These are phyloP conservation scores for Juglanconis oblonga DNA, from an alignment of 2,329 filamentous ascomycete species.

Conservation along the genomic window DNA sequence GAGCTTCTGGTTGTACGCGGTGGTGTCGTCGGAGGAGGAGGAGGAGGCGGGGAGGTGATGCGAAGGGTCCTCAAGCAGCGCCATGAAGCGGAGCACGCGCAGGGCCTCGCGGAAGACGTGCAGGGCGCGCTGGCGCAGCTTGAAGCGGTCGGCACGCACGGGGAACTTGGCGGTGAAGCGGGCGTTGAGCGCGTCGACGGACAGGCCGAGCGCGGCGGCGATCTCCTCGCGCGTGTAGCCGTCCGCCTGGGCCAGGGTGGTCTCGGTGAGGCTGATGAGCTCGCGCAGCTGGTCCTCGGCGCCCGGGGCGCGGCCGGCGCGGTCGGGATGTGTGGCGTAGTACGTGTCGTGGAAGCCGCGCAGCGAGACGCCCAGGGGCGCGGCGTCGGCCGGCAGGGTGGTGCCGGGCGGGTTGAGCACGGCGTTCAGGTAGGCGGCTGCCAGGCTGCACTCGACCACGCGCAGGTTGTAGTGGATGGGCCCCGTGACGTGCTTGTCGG, in stretches of 20 bases:
- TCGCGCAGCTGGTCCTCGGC: conserved; percentile 66
- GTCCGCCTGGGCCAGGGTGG: conserved; percentile 71
- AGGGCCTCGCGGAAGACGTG: conserved; percentile 91
- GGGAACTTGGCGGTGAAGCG: conserved; percentile 86
- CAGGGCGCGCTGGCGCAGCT: conserved; percentile 79
- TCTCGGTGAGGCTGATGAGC: conserved; percentile 66
- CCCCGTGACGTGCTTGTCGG: conserved; percentile 91
- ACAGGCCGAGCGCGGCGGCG: conserved; percentile 65
- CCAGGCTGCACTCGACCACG: conserved; percentile 91
- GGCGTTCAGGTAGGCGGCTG: conserved; percentile 66
- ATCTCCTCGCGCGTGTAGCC: conserved; percentile 90
- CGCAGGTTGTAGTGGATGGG: conserved; percentile 95
- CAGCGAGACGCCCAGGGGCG: conserved; percentile 78
- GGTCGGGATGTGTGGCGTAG: conserved; percentile 55
- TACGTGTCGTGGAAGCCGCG: conserved; percentile 84
- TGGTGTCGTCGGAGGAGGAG: conserved; percentile 50
- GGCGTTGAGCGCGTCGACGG: conserved; percentile 68
- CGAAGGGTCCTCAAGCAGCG: conserved; percentile 61
- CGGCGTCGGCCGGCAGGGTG: conserved; percentile 70
- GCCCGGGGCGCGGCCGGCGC: conserved; percentile 29
- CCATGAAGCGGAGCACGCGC: conserved; percentile 80
- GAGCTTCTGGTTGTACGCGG: conserved; percentile 62
- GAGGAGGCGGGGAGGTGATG: conserved; percentile 38
- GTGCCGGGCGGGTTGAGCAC: conserved; percentile 54
- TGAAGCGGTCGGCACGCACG: conserved; percentile 82